Conservation (phyloP, 108 stramenopile species). For the Nitzschia palea region DNA sequence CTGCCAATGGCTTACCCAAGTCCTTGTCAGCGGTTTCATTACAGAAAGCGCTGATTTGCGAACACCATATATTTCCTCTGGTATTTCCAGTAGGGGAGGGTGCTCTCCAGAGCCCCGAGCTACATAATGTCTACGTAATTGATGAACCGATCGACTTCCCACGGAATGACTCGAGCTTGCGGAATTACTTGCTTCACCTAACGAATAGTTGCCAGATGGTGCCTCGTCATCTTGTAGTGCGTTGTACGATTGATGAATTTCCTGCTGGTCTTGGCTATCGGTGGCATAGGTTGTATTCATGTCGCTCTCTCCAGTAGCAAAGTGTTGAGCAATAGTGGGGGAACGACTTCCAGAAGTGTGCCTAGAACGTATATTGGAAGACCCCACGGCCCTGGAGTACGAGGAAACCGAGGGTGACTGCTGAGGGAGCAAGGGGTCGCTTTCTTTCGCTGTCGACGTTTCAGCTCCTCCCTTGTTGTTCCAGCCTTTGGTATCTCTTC, state of each 20-base stretch:
- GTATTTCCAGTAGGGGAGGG: slow-evolving; percentile 66
- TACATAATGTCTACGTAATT: slow-evolving; percentile 12
- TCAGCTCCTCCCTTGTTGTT: slow-evolving; percentile 15
- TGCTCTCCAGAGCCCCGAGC: slow-evolving; percentile 3
- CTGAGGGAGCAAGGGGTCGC: slow-evolving; percentile 22
- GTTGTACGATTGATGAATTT: slow-evolving; percentile 19
- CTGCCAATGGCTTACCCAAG: slow-evolving; percentile 76
- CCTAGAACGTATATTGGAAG: slow-evolving; percentile 19
- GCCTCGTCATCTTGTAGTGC: slow-evolving; percentile 6
- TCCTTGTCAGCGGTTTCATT: slow-evolving; percentile 75
- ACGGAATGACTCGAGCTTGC: slow-evolving; percentile 21
- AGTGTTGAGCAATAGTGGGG: slow-evolving; percentile 6
- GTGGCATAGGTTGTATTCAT: slow-evolving; percentile 1
- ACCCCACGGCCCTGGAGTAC: slow-evolving; percentile 7
- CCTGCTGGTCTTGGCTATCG: neutral
- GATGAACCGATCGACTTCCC: slow-evolving; percentile 30
- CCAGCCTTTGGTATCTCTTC: slow-evolving; percentile 30
- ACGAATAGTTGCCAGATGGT: neutral
- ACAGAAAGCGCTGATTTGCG: slow-evolving; percentile 77
- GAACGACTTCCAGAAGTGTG: slow-evolving; percentile 10
- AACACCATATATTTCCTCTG: slow-evolving; percentile 79
- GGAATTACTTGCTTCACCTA: slow-evolving; percentile 8
- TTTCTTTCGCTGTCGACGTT: slow-evolving; percentile 19
- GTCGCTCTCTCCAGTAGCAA: slow-evolving; percentile 1
- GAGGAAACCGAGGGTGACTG: slow-evolving; percentile 9